phyloP scores from a whole-genome alignment of 176 grass and related monocot species.

The Bromus sterilis region DNA sequence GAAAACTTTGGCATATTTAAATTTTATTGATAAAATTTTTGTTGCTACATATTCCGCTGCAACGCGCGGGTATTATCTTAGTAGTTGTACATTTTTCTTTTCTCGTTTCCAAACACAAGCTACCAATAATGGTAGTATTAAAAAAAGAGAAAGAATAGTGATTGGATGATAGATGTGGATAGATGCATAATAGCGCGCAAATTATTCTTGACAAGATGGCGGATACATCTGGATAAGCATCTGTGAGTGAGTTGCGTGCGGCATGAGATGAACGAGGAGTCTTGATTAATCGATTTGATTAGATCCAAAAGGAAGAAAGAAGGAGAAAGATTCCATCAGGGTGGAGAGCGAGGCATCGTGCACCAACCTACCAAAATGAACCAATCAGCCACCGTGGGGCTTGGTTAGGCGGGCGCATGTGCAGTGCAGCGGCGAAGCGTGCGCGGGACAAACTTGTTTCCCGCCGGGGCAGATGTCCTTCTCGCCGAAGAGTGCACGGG shows the following conservation, averaged over 20 bases:
- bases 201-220: not conserved
- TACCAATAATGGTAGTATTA: not conserved
- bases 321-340: not conserved
- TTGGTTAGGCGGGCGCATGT: not conserved
- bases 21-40: too few species aligned
- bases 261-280: not conserved
- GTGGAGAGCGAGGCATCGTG: not conserved
- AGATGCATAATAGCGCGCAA: not conserved
- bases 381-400: not conserved
- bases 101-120: not conserved
- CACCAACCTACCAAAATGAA: not conserved
- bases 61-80: too few species aligned
- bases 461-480: not conserved
- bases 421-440: not conserved
- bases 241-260: not conserved
- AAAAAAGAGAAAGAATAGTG: not conserved
- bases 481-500: not conserved
- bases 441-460: not conserved
- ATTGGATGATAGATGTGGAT: not conserved
- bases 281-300: not conserved
- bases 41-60: too few species aligned
- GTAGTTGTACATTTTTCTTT: too few species aligned
- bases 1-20: too few species aligned
- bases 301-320: not conserved
- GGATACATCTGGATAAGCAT: slow-evolving; percentile 12